Evolutionary conservation across 2,329 filamentous ascomycete genomes (phyloP).

Genomic region (Aspergillus aculeatus): DNA sequence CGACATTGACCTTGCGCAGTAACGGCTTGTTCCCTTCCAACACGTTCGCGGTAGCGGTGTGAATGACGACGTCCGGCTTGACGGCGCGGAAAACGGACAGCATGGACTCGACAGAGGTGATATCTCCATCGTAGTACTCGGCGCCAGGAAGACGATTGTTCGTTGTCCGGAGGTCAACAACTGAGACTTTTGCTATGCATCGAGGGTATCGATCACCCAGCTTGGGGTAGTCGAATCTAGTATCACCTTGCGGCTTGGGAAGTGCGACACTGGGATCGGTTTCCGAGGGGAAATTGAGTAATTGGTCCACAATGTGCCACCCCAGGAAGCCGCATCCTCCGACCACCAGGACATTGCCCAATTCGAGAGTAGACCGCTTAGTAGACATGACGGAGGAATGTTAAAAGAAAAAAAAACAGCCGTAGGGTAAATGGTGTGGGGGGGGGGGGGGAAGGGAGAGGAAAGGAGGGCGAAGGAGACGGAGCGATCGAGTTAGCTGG

Average conservation of each 20-base stretch:
- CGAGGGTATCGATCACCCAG: slow-evolving; percentile 42
- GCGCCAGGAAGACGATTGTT: slow-evolving; percentile 65
- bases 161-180: slow-evolving; percentile 69
- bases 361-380: slow-evolving; percentile 38
- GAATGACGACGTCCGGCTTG: slow-evolving; percentile 80
- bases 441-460: neutral
- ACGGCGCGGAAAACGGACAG: slow-evolving; percentile 63
- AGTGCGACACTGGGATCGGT: slow-evolving; percentile 39
- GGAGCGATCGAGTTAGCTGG: neutral
- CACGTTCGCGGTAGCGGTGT: slow-evolving; percentile 74
- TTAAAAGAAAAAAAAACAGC: neutral
- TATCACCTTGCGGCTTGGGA: slow-evolving; percentile 35
- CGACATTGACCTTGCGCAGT: slow-evolving; percentile 81
- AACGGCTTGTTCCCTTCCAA: slow-evolving; percentile 55
- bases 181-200: slow-evolving; percentile 58
- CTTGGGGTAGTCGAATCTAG: slow-evolving; percentile 39
- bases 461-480: slow-evolving; percentile 17
- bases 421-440: neutral
- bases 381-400: slow-evolving; percentile 26
- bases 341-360: slow-evolving; percentile 74
- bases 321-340: slow-evolving; percentile 84
- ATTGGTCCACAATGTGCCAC: slow-evolving; percentile 74
- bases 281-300: slow-evolving; percentile 60
- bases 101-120: slow-evolving; percentile 65
- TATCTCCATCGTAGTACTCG: slow-evolving; percentile 73